Evolutionary conservation across 805 yeast species (phyloP).

Genomic region (Candida nitratophila): DNA sequence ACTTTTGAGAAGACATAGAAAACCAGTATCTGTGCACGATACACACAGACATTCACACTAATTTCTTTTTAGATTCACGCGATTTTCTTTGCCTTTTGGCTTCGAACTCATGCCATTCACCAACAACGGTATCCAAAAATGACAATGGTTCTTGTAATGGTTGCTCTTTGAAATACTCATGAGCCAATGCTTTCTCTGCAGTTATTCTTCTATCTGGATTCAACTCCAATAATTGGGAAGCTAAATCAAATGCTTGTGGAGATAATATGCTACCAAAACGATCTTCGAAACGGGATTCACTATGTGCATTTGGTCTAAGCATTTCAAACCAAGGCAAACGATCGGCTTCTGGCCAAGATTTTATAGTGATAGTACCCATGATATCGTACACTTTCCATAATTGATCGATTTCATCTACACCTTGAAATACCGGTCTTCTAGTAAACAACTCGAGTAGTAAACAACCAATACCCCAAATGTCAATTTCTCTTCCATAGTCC

Average conservation of each 20-base stretch:
- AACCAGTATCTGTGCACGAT: no score
- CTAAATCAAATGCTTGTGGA: slow-evolving; percentile 56
- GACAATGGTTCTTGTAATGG: slow-evolving; percentile 59
- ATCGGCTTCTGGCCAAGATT: slow-evolving; percentile 73
- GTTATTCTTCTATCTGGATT: slow-evolving; percentile 64
- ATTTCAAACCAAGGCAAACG: slow-evolving; percentile 90
- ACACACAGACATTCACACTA: slow-evolving; percentile 14
- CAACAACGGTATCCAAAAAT: slow-evolving; percentile 48
- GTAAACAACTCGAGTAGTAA: slow-evolving; percentile 75
- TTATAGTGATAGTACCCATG: slow-evolving; percentile 78
- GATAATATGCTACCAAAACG: slow-evolving; percentile 36
- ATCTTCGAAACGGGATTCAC: slow-evolving; percentile 31
- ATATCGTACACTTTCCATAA: slow-evolving; percentile 66
- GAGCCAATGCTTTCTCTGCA: slow-evolving; percentile 63
- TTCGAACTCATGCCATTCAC: slow-evolving; percentile 97
- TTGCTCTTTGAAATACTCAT: slow-evolving; percentile 62
- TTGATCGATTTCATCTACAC: slow-evolving; percentile 83
- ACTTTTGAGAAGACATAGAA: no score
- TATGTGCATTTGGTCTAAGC: slow-evolving; percentile 50
- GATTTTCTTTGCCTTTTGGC: slow-evolving; percentile 67
- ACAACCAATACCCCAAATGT: slow-evolving; percentile 97
- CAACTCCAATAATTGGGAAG: slow-evolving; percentile 51
- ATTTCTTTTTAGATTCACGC: not conserved
- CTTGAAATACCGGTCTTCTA: slow-evolving; percentile 74
- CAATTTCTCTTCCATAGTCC: slow-evolving; percentile 83